phyloP scores from a whole-genome alignment of 129 eudicot genomes.

The Solidago caesia region DNA sequence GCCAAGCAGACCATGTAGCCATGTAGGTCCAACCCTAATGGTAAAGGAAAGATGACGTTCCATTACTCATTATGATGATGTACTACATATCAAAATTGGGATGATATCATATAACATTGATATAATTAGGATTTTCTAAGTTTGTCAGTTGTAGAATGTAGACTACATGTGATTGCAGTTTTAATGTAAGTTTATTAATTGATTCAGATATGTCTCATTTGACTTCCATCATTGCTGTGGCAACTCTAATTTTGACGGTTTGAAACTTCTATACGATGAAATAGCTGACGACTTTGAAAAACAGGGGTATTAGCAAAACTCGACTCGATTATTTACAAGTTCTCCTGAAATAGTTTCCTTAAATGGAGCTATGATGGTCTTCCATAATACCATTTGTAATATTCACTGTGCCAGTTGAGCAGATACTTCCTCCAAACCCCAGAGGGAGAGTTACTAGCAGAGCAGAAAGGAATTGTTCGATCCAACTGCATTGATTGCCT shows the following conservation, averaged over 20 bases:
- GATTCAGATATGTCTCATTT: conserved; percentile 75
- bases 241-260: conserved; percentile 61
- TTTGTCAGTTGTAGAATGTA: neutral
- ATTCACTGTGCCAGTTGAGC: conserved; percentile 69
- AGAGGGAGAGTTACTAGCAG: conserved; percentile 63
- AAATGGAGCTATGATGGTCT: conserved; percentile 40
- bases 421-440: conserved; percentile 81
- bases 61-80: neutral
- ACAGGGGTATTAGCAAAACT: conserved; percentile 66
- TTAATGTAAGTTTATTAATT: conserved; percentile 15
- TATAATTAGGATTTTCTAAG: neutral
- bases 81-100: neutral
- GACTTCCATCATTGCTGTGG: conserved; percentile 90
- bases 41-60: neutral
- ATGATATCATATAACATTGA: neutral
- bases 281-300: conserved; percentile 77
- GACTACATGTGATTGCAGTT: conserved; percentile 1
- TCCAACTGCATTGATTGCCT: conserved; percentile 98
- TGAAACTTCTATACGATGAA: conserved; percentile 68
- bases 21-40: neutral
- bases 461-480: conserved; percentile 83
- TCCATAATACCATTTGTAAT: conserved; percentile 48
- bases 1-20: neutral
- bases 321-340: conserved; percentile 15
- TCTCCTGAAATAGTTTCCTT: conserved; percentile 38